These are phyloP conservation scores for Mortierella sp. DNA, from an alignment of 371 early-diverging fungal genomes.

Conservation along the genomic window DNA sequence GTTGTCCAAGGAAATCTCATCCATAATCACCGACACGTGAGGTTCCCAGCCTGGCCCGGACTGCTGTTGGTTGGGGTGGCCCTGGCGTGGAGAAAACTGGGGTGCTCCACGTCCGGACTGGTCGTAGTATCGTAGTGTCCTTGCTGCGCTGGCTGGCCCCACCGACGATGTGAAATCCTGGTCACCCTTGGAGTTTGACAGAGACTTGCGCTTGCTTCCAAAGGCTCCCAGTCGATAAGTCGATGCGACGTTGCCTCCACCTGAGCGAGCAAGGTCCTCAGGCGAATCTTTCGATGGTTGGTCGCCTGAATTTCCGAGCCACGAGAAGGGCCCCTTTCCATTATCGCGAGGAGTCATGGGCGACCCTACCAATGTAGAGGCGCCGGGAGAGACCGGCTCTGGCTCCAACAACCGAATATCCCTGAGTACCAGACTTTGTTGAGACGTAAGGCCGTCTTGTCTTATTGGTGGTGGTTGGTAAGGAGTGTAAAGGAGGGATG, in stretches of 20 bases:
- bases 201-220: neutral
- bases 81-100: neutral
- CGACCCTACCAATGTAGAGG: constrained; percentile 40
- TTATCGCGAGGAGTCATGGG: constrained; percentile 32
- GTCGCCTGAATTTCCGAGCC: constrained; percentile 19
- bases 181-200: neutral
- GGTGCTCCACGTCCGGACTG: neutral
- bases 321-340: constrained; percentile 11
- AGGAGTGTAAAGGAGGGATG: constrained; percentile 15
- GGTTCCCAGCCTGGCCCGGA: constrained; percentile 16
- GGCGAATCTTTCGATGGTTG: neutral
- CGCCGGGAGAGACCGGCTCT: constrained; percentile 25
- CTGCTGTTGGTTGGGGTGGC: neutral
- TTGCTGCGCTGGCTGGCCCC: constrained; percentile 19
- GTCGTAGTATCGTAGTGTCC: constrained; percentile 15
- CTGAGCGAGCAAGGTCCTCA: neutral
- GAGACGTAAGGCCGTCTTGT: neutral
- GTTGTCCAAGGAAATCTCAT: constrained; percentile 38
- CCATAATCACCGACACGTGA: constrained; percentile 41
- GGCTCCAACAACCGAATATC: constrained; percentile 18
- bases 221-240: constrained; percentile 11
- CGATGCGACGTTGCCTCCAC: neutral
- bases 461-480: constrained; percentile 39
- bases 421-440: constrained; percentile 13
- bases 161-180: neutral